Conservation (phyloP, 1,284 basidiomycete genomes). For the Leccinum ponderosum region DNA sequence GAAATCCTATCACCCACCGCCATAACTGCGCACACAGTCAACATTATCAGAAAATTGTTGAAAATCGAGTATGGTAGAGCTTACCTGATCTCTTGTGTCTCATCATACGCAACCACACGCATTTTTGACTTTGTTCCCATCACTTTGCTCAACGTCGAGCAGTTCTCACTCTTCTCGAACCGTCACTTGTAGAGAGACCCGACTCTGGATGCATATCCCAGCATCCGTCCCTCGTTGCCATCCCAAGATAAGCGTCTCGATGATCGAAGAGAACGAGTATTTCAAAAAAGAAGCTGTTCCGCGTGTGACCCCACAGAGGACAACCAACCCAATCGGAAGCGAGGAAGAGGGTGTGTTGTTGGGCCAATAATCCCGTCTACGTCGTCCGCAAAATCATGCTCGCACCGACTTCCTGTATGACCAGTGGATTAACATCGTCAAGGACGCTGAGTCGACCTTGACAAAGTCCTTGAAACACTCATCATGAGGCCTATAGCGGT, state of each 20-base stretch:
- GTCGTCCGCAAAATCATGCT: background rate
- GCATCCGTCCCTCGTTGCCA: background rate
- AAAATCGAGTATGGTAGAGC: background rate
- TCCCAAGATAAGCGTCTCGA: background rate
- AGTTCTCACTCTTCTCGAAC: background rate
- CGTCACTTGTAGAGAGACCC: background rate
- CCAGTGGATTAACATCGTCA: conserved; percentile 6
- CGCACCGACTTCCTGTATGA: background rate
- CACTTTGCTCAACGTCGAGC: background rate
- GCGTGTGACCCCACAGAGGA: background rate
- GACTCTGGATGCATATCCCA: background rate
- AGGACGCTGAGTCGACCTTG: conserved; percentile 6
- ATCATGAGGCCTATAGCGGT: conserved; percentile 18
- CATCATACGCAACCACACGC: background rate
- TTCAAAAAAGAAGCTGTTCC: background rate
- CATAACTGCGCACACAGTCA: background rate
- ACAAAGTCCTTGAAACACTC: conserved; percentile 8
- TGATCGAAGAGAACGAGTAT: background rate
- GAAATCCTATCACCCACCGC: background rate
- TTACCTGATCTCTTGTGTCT: background rate
- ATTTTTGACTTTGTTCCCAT: background rate
- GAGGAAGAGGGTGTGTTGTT: background rate
- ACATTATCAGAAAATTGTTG: background rate
- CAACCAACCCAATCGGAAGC: background rate
- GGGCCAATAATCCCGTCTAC: conserved; percentile 2